Base-by-base conservation (phyloP, 169 alveolate species). In the Babesia bigemina region DNA sequence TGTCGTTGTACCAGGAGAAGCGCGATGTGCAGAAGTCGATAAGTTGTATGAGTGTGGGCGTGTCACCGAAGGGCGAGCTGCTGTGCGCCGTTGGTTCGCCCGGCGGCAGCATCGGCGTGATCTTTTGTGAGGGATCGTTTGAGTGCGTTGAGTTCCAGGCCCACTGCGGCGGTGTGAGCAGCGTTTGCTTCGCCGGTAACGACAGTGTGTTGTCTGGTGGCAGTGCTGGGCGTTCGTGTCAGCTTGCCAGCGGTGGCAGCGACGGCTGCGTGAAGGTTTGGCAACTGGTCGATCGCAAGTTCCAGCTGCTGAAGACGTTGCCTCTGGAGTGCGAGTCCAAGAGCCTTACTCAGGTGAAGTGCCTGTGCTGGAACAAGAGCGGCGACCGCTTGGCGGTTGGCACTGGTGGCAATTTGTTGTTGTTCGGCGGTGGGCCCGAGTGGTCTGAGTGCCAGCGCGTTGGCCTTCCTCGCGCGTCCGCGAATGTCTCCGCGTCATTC, bases 241-340 rank as follows among this genome's bases (percentile, higher is more conserved):
- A 70, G 33, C 59, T 79, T 45, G 87, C 87, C 17, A 63, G 84
- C 3, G 81, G 77, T 47, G 87, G 87, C 17, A 26, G 47, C 14
- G 87, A 79, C 60, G 65, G 65, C 22, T 63, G 75, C 83, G 76
- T 79, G 49, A 79, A 79, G 70, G 36, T 79, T 42, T 79, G 87
- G 87, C 67, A 79, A 63, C 29, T 58, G 57, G 36, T 17, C 33
- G 59, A 78, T 12, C 55, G 71, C 24, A 52, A 42, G 47, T 77
- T 77, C 79, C 58, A 67, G 48, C n/a, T 77, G 73, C n/a, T 78
- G 72, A 42, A 44, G 59, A 78, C 70, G 0, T 39, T 78, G 59
- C n/a, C 59, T n/a, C 36, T 78, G 69, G 75, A 70, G 48, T 19
- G 24, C 14, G 75, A 61, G 4, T 50, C 61, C 2, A 79, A 50